Conservation (phyloP, 2,329 filamentous ascomycete genomes). For the Lasiodiplodia citricola region DNA sequence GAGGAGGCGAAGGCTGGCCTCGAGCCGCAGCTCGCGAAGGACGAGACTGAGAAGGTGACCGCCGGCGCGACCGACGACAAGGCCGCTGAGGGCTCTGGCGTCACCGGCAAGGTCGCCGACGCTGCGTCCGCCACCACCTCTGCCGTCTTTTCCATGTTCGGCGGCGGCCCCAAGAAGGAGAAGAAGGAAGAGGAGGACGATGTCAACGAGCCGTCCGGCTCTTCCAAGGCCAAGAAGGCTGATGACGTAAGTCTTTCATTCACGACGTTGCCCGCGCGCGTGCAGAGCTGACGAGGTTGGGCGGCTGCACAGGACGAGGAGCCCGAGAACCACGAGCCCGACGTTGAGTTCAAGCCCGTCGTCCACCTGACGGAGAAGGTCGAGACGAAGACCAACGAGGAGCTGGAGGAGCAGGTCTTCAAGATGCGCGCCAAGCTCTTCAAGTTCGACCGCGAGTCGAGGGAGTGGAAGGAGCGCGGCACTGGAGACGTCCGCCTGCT, state of each 20-base stretch:
- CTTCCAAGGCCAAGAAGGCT: conserved; percentile 72
- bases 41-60: conserved; percentile 53
- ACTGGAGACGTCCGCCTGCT: conserved; percentile 95
- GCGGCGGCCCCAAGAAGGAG: conserved; percentile 95
- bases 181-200: conserved; percentile 85
- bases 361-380: conserved; percentile 96
- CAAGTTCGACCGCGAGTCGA: conserved; percentile 89
- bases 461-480: conserved; percentile 99
- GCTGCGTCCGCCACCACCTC: conserved; percentile 42
- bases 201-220: conserved; percentile 85
- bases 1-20: conserved; percentile 46
- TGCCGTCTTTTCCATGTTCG: conserved; percentile 90
- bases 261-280: not conserved
- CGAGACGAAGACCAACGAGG: conserved; percentile 97
- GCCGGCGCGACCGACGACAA: conserved; percentile 55
- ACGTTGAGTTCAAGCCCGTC: conserved; percentile 97
- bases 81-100: conserved; percentile 38
- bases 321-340: conserved; percentile 87
- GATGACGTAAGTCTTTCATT: conserved; percentile 57
- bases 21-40: conserved; percentile 47
- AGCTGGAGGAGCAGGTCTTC: conserved; percentile 95
- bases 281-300: not conserved
- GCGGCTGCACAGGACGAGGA: conserved; percentile 60
- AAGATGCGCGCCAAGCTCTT: conserved; percentile 99
- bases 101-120: conserved; percentile 46